These are phyloP conservation scores for Gyrodon lividus DNA, from an alignment of 768 basidiomycete genomes.

Conservation along the genomic window DNA sequence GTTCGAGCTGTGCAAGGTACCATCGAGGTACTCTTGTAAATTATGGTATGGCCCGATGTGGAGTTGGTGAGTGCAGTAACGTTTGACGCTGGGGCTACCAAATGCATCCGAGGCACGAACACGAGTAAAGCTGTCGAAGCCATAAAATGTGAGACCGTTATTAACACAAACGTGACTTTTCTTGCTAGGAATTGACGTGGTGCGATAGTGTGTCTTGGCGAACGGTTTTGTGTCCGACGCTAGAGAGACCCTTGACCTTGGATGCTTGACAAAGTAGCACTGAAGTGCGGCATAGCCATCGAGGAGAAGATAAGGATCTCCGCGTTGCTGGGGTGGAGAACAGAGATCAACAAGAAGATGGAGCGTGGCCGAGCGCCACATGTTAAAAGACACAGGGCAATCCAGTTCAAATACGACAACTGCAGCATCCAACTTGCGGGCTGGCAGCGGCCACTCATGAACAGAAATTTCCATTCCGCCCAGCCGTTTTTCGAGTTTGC, in stretches of 20 bases:
- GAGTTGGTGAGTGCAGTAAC: constrained; percentile 34
- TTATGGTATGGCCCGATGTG: constrained; percentile 31
- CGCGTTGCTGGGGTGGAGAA: constrained; percentile 1
- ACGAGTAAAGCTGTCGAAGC: constrained; percentile 27
- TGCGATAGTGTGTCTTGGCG: constrained; percentile 13
- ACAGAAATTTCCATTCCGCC: constrained; percentile 30
- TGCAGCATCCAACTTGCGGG: constrained; percentile 16
- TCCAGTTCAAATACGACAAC: constrained; percentile 42
- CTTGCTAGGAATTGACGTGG: constrained; percentile 12
- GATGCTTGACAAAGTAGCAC: constrained; percentile 14
- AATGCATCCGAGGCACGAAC: constrained; percentile 17
- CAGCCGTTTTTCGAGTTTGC: constrained; percentile 21
- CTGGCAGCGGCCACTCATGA: constrained; percentile 50
- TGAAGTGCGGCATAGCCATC: constrained; percentile 9
- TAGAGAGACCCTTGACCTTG: constrained; percentile 20
- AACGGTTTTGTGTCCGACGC: constrained; percentile 26
- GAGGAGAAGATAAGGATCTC: constrained; percentile 17
- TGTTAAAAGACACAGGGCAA: constrained; percentile 38
- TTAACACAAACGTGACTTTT: constrained; percentile 27
- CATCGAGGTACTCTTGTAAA: constrained; percentile 38
- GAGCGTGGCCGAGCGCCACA: constrained; percentile 46
- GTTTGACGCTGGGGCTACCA: constrained; percentile 9
- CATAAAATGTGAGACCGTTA: constrained; percentile 32
- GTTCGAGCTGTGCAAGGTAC: constrained; percentile 43
- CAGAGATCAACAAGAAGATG: constrained; percentile 38